Evolutionary conservation across 2,329 filamentous ascomycete genomes (phyloP).

Genomic region (Canariomyces notabilis): DNA sequence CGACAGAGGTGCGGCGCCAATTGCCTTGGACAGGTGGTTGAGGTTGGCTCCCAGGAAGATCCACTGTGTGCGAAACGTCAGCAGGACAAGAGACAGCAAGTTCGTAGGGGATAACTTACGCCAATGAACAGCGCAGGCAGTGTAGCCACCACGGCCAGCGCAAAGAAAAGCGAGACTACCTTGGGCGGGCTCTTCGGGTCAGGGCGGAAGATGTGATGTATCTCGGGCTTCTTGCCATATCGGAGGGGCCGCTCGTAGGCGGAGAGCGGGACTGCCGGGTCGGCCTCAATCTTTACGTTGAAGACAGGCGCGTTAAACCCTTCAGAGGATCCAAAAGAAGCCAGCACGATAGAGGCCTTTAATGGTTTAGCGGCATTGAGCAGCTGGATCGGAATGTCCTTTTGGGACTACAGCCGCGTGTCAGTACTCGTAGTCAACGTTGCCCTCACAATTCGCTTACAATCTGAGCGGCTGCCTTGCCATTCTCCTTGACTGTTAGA

Average conservation of each 20-base stretch:
- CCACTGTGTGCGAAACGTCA: constrained; percentile 55
- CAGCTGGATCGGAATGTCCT: constrained; percentile 83
- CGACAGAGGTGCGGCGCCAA: constrained; percentile 70
- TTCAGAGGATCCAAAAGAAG: constrained; percentile 72
- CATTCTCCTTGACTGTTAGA: constrained; percentile 76
- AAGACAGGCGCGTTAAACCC: constrained; percentile 68
- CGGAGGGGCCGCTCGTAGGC: constrained; percentile 65
- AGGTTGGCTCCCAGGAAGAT: constrained; percentile 75
- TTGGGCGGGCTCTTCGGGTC: constrained; percentile 77
- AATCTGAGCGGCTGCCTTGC: constrained; percentile 79
- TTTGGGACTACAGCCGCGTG: constrained; percentile 60
- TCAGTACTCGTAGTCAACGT: background rate
- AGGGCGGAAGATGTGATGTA: constrained; percentile 82
- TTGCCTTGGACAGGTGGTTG: constrained; percentile 68
- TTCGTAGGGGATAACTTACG: constrained; percentile 44
- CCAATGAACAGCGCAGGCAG: constrained; percentile 67
- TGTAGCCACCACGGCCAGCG: constrained; percentile 64
- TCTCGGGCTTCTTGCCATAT: constrained; percentile 79
- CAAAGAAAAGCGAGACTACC: constrained; percentile 73
- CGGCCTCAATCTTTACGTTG: constrained; percentile 61
- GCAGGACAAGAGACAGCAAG: background rate
- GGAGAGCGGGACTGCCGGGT: constrained; percentile 55
- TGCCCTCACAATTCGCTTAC: constrained; percentile 49
- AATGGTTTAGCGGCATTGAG: constrained; percentile 63
- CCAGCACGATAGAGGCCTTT: constrained; percentile 76